Evolutionary conservation across 2,329 filamentous ascomycete genomes (phyloP).

Genomic region (Fusarium nygamai): DNA sequence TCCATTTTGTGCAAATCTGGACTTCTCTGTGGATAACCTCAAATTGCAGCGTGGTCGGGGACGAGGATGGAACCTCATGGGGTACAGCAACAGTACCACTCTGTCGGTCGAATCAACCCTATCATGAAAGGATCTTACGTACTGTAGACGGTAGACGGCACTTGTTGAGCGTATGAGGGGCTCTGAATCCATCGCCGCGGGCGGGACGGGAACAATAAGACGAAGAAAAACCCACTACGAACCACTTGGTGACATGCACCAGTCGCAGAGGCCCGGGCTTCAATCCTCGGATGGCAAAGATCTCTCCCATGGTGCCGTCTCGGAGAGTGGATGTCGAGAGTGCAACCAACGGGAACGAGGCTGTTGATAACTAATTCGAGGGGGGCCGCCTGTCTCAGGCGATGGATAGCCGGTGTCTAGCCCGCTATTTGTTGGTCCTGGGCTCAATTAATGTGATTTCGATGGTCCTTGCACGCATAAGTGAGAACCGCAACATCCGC

Average conservation of each 20-base stretch:
- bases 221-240: conserved; percentile 32
- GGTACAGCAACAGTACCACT: conserved; percentile 12
- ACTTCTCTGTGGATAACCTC: conserved; percentile 25
- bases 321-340: conserved; percentile 12
- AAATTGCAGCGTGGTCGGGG: conserved; percentile 39
- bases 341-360: conserved; percentile 31
- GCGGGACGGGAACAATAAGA: conserved; percentile 28
- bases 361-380: conserved; percentile 37
- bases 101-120: conserved; percentile 16
- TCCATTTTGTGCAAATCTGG: conserved; percentile 41
- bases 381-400: conserved; percentile 35
- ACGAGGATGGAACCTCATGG: conserved; percentile 32
- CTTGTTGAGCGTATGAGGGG: conserved; percentile 25
- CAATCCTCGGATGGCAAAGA: conserved; percentile 29
- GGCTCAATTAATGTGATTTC: conserved; percentile 30
- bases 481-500: conserved; percentile 29
- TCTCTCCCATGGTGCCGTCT: conserved; percentile 16
- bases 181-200: conserved; percentile 39
- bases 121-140: conserved; percentile 12
- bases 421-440: conserved; percentile 19
- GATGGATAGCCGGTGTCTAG: conserved; percentile 15
- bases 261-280: conserved; percentile 22
- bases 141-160: conserved; percentile 19
- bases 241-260: conserved; percentile 38
- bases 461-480: conserved; percentile 30